These are phyloP conservation scores for Cucurbita moschata DNA, from an alignment of 306 rosid species.

Conservation along the genomic window DNA sequence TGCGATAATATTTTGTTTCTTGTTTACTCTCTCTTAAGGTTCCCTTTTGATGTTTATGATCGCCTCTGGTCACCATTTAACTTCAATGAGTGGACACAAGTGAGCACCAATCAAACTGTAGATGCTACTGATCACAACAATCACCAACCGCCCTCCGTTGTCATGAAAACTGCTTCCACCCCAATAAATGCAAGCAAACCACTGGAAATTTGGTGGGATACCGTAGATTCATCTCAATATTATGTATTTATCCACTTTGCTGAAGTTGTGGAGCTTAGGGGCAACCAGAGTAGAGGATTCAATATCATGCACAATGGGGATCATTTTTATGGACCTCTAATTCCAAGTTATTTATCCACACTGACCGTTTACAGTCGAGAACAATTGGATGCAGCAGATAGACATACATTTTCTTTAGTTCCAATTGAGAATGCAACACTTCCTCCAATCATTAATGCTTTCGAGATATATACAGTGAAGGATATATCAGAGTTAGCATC, in stretches of 20 bases:
- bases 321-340: not conserved
- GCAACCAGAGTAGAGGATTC: constrained; percentile 17
- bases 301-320: constrained; percentile 11
- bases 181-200: not conserved
- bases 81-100: not conserved
- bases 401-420: not conserved
- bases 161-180: constrained; percentile 16
- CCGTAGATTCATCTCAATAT: not conserved
- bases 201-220: not conserved
- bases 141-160: constrained; percentile 9
- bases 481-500: constrained; percentile 1
- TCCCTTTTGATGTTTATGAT: constrained; percentile 19
- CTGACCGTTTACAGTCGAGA: not conserved
- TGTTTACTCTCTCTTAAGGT: constrained; percentile 12
- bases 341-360: constrained; percentile 20
- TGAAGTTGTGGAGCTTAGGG: constrained; percentile 21
- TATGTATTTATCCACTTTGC: constrained; percentile 23
- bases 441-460: constrained; percentile 41
- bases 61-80: constrained; percentile 13
- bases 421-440: constrained; percentile 13
- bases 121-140: not conserved
- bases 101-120: not conserved
- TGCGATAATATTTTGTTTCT: not conserved
- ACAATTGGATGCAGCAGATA: not conserved
- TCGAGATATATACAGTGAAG: constrained; percentile 11